Conservation (phyloP, 2,329 filamentous ascomycete species). For the Aspergillus persii region DNA sequence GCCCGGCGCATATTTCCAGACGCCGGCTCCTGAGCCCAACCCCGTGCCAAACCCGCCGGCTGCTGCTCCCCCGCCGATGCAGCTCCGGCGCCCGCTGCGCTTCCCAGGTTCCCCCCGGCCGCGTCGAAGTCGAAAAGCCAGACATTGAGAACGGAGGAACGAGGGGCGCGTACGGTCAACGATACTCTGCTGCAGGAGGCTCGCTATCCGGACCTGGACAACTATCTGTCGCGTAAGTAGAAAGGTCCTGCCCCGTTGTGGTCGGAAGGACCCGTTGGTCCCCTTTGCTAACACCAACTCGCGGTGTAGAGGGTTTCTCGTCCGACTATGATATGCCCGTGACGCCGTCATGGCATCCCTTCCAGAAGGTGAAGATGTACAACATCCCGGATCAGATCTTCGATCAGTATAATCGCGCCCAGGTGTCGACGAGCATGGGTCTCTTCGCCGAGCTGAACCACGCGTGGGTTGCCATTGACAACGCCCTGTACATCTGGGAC, state of each 20-base stretch:
- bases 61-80: constrained; percentile 30
- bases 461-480: constrained; percentile 94
- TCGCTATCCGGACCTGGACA: constrained; percentile 84
- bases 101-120: constrained; percentile 36
- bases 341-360: constrained; percentile 75
- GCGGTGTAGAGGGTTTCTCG: constrained; percentile 71
- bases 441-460: constrained; percentile 92
- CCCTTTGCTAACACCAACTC: constrained; percentile 7
- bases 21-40: constrained; percentile 32
- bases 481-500: constrained; percentile 95
- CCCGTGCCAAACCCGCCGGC: constrained; percentile 37
- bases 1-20: constrained; percentile 43
- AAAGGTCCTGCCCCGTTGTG: not conserved
- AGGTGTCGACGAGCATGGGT: constrained; percentile 90
- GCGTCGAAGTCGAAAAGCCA: constrained; percentile 48
- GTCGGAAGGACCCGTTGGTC: not conserved
- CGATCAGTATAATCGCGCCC: constrained; percentile 83
- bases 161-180: constrained; percentile 82
- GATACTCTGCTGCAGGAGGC: constrained; percentile 71
- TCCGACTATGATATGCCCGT: constrained; percentile 83
- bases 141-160: constrained; percentile 67
- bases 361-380: constrained; percentile 82
- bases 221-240: constrained; percentile 78
- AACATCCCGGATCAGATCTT: constrained; percentile 90
- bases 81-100: constrained; percentile 30